Evolutionary conservation across 2,329 filamentous ascomycete species (phyloP).

Genomic region (Fonsecaea monophora): DNA sequence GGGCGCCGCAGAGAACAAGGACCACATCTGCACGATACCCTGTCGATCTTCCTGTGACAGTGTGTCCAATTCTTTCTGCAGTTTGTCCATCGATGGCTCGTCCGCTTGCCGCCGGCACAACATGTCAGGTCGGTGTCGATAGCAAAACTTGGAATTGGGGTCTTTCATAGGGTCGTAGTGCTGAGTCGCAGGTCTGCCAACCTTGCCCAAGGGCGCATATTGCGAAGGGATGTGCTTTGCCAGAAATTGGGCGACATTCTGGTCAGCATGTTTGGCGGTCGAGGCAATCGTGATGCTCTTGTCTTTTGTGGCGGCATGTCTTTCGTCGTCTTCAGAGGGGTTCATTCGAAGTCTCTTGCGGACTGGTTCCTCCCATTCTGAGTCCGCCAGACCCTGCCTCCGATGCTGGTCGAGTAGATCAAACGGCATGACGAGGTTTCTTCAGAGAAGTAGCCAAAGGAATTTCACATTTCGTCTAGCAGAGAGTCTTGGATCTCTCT

Average conservation of each 20-base stretch:
- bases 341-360: constrained; percentile 35
- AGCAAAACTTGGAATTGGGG: constrained; percentile 86
- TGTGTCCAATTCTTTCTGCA: constrained; percentile 84
- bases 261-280: constrained; percentile 69
- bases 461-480: constrained; percentile 12
- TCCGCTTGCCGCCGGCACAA: constrained; percentile 93
- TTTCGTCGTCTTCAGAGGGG: constrained; percentile 22
- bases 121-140: constrained; percentile 89
- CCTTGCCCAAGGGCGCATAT: constrained; percentile 76
- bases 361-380: constrained; percentile 34
- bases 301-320: constrained; percentile 41
- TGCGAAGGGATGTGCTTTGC: constrained; percentile 87
- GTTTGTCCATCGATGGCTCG: constrained; percentile 92
- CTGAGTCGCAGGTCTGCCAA: constrained; percentile 12
- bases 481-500: background rate
- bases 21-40: constrained; percentile 97
- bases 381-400: constrained; percentile 10
- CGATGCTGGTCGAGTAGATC: constrained; percentile 26
- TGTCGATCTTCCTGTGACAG: constrained; percentile 87
- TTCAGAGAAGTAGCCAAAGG: background rate
- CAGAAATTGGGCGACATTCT: constrained; percentile 86
- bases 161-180: constrained; percentile 45
- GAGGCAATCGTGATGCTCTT: constrained; percentile 51
- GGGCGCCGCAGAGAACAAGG: constrained; percentile 92
- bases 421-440: constrained; percentile 25